Conservation (phyloP, 352 stramenopile genomes). For the Phytophthora melonis region DNA sequence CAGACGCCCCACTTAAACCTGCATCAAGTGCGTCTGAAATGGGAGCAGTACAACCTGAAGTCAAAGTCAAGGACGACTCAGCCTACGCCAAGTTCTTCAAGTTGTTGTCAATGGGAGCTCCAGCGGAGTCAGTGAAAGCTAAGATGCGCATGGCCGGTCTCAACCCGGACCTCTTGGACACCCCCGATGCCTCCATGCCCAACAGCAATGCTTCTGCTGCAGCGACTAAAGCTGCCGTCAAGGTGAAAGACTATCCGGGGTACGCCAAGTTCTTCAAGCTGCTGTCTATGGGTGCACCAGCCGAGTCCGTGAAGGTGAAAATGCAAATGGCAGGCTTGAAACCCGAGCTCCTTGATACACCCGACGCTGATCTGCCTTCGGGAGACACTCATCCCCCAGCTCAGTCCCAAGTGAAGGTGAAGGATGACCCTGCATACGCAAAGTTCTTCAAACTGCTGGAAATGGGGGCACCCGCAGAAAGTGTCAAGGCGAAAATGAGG, state of each 20-base stretch:
- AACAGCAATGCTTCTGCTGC: conserved; percentile 7
- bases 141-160: conserved; percentile 71
- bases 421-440: conserved; percentile 70
- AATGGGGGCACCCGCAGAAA: conserved; percentile 66
- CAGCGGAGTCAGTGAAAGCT: conserved; percentile 59
- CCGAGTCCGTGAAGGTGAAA: conserved; percentile 64
- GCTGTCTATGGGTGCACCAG: conserved; percentile 63
- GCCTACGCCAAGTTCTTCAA: conserved; percentile 82
- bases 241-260: conserved; percentile 71
- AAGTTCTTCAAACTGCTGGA: conserved; percentile 81
- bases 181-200: conserved; percentile 56
- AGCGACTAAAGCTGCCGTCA: conserved; percentile 23
- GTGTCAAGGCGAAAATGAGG: conserved; percentile 77
- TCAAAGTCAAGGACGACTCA: conserved; percentile 70
- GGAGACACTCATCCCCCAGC: not conserved
- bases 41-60: conserved; percentile 15
- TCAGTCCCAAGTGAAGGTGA: conserved; percentile 52
- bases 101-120: conserved; percentile 66
- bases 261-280: conserved; percentile 87
- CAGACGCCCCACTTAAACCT: conserved; percentile 50
- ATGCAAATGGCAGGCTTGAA: conserved; percentile 74
- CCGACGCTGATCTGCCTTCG: conserved; percentile 50
- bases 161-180: conserved; percentile 74
- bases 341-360: conserved; percentile 76
- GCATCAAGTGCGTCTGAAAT: not conserved